Percentiles rank a stretch among this genome's conserved stretches.
Conservation (phyloP, 345 rosid species). For the Lumnitzera littorea region DNA sequence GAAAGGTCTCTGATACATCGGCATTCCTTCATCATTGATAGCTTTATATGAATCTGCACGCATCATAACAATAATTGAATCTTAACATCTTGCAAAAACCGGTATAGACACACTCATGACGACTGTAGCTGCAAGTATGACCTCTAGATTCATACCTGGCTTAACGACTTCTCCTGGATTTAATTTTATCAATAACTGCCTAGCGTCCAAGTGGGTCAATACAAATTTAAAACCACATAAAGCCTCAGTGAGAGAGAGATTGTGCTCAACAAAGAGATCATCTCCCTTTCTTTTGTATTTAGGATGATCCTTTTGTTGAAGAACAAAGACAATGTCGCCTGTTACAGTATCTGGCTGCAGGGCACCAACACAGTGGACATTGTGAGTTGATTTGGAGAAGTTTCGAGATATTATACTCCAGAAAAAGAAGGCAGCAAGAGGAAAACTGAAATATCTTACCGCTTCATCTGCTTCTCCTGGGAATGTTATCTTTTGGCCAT, state of each 20-base stretch:
- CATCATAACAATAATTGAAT: not conserved
- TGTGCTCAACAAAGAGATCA: constrained; percentile 77
- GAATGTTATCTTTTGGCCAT: constrained; percentile 80
- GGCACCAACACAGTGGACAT: not conserved
- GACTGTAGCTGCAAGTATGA: not conserved
- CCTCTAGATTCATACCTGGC: constrained; percentile 42
- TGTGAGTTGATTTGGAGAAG: not conserved
- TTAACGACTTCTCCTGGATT: constrained; percentile 79
- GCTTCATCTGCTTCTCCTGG: constrained; percentile 92
- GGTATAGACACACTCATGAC: not conserved
- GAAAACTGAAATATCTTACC: constrained; percentile 23
- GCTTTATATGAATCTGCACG: constrained; percentile 69
- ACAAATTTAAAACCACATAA: constrained; percentile 85
- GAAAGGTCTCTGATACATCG: constrained; percentile 63
- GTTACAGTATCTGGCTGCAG: constrained; percentile 84
- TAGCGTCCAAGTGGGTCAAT: constrained; percentile 68
- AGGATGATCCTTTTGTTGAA: constrained; percentile 90
- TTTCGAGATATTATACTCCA: not conserved
- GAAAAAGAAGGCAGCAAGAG: not conserved
- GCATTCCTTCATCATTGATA: constrained; percentile 90
- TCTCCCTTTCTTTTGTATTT: constrained; percentile 81
- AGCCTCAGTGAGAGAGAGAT: constrained; percentile 75
- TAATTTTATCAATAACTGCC: constrained; percentile 84
- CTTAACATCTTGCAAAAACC: not conserved
- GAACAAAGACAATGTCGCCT: constrained; percentile 77